Evolutionary conservation across 129 eudicot species (phyloP), one percentile per base, ranked within the genome.

Genomic region (Kitagawia praeruptora): DNA sequence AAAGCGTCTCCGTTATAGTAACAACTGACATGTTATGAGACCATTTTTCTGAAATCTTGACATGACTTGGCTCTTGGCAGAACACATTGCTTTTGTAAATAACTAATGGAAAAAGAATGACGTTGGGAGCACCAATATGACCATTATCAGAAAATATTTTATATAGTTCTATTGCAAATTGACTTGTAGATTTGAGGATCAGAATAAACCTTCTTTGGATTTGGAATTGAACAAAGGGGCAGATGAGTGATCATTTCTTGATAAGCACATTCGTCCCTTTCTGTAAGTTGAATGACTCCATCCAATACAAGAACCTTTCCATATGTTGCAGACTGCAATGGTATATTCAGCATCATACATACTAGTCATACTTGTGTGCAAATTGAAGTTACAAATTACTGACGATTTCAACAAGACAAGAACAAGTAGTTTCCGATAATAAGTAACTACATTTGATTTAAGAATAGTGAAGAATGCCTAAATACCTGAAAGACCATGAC

Each of bases 261-360:
- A 83, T 93, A 93, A 70, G 98, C 98, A 82, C 93, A 93, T 86
- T 93, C 98, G 77, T 93, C 98, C 83, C 98, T 88, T 85, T 93
- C 98, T 23, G 98, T 93, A 73, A 91, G 97, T 82, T 93, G 98
- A 81, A 93, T 91, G 12, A 93, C 98, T 66, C 98, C 98, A 83
- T 93, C 98, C 81, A 93, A 86, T 69, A 93, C 92, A 80, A 93
- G 98, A 78, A 93, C 98, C 79, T 91, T 93, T 4, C 97, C 98
- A 82, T 93, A 93, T 13, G 98, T 89, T 12, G 97, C 70, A 19
- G 98, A 93, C 98, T 93, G 89, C 83, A 93, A 80, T 83, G 81
- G 69, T 11, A 64, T 4, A 78, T 74, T 74, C 54, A 25, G 51
- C 34, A 42, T 44, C 16, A 74, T 19, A 42, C 37, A 8, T 21